Evolutionary conservation across 1,284 basidiomycete species (phyloP).

Genomic region (Marasmius tenuissimus): DNA sequence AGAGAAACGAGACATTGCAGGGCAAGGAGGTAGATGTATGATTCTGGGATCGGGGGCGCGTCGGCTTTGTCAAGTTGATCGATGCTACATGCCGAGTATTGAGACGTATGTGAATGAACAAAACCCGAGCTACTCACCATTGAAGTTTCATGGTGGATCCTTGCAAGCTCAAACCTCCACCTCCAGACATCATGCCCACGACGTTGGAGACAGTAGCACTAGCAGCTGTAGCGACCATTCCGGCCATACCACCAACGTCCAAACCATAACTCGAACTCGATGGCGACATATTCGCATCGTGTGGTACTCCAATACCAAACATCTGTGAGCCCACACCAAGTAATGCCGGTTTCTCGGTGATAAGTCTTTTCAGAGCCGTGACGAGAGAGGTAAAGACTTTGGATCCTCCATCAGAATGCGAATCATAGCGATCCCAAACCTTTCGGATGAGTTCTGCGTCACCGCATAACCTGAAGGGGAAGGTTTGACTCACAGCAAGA

Average conservation of each 20-base stretch:
- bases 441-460: conserved; percentile 81
- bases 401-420: conserved; percentile 49
- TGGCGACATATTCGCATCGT: conserved; percentile 27
- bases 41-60: conserved; percentile 87
- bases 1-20: conserved; percentile 88
- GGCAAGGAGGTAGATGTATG: conserved; percentile 89
- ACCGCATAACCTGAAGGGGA: conserved; percentile 66
- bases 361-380: conserved; percentile 77
- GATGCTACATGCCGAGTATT: conserved; percentile 55
- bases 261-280: conserved; percentile 44
- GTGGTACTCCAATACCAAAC: conserved; percentile 69
- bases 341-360: conserved; percentile 84
- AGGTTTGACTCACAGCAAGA: conserved; percentile 3
- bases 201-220: conserved; percentile 77
- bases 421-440: conserved; percentile 83
- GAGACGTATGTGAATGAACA: background rate
- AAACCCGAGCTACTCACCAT: conserved; percentile 51
- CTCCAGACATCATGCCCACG: conserved; percentile 44
- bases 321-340: conserved; percentile 82
- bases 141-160: conserved; percentile 82
- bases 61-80: conserved; percentile 97
- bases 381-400: conserved; percentile 83
- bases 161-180: conserved; percentile 66
- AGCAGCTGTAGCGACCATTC: conserved; percentile 82
- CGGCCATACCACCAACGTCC: conserved; percentile 75